These are phyloP conservation scores for Claviceps lovelessii DNA, from an alignment of 2,329 filamentous ascomycete genomes.

Conservation along the genomic window DNA sequence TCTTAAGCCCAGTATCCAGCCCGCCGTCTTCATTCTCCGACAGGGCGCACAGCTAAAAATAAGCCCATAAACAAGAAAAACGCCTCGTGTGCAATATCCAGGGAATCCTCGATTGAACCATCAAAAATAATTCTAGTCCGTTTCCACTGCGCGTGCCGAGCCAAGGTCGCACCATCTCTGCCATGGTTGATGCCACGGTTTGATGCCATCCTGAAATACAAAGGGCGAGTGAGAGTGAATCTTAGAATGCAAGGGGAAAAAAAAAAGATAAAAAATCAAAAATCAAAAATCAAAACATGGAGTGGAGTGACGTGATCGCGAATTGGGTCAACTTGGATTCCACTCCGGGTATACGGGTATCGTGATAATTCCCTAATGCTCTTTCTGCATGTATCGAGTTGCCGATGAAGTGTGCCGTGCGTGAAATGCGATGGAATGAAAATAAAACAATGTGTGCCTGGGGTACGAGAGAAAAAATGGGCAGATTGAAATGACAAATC, in stretches of 20 bases:
- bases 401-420: slow-evolving; percentile 14
- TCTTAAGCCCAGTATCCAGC: neutral
- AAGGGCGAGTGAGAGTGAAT: neutral
- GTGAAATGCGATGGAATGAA: slow-evolving; percentile 1
- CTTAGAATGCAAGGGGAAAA: neutral
- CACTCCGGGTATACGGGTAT: slow-evolving; percentile 25
- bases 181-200: no score
- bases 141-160: neutral
- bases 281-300: slow-evolving; percentile 7
- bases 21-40: neutral
- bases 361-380: slow-evolving; percentile 21
- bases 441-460: slow-evolving; percentile 1
- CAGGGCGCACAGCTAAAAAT: neutral
- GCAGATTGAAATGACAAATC: neutral
- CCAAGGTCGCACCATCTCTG: no score
- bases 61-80: neutral
- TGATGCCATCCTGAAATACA: neutral
- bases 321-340: slow-evolving; percentile 17
- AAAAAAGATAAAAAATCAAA: neutral
- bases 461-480: neutral
- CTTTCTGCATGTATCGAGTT: slow-evolving; percentile 17
- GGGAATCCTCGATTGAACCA: slow-evolving; percentile 1
- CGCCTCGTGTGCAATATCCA: slow-evolving; percentile 6
- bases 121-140: neutral
- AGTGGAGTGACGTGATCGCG: slow-evolving; percentile 24